phyloP scores from a whole-genome alignment of 352 stramenopile species.

The Globisporangium carolinianum region DNA sequence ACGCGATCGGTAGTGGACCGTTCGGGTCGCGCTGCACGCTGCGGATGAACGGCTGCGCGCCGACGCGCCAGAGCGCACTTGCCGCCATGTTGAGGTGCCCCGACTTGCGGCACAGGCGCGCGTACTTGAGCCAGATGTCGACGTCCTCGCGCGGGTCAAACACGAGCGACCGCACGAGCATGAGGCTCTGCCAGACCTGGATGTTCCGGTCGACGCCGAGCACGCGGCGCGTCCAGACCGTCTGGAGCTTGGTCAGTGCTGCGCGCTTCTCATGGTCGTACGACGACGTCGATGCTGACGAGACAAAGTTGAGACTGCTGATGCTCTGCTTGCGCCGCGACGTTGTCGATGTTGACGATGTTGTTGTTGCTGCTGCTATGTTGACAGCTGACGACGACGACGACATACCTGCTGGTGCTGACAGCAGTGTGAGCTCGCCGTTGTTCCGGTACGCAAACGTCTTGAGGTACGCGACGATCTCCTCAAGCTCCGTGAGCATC shows the following conservation, averaged over 20 bases:
- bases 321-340: constrained; percentile 68
- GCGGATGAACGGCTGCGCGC: constrained; percentile 71
- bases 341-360: constrained; percentile 15
- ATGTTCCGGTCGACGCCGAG: constrained; percentile 94
- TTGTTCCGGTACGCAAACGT: constrained; percentile 76
- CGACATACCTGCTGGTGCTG: constrained; percentile 16
- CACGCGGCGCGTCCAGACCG: constrained; percentile 83
- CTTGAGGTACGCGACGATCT: constrained; percentile 84
- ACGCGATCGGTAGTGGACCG: constrained; percentile 60
- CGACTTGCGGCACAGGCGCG: constrained; percentile 88
- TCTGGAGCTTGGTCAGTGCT: constrained; percentile 69
- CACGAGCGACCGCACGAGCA: constrained; percentile 93
- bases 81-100: constrained; percentile 83
- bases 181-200: constrained; percentile 92
- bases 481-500: constrained; percentile 95
- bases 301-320: constrained; percentile 76
- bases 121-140: constrained; percentile 93
- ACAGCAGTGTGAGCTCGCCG: constrained; percentile 65
- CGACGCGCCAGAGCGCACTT: constrained; percentile 75
- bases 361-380: constrained; percentile 14
- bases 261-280: constrained; percentile 71
- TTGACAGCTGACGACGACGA: constrained; percentile 8
- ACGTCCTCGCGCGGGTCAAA: constrained; percentile 87
- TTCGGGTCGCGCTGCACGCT: constrained; percentile 68
- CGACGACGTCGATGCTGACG: constrained; percentile 59